Conservation (phyloP, 1,284 basidiomycete species). For the Erythrobasidium hasegawianum region DNA sequence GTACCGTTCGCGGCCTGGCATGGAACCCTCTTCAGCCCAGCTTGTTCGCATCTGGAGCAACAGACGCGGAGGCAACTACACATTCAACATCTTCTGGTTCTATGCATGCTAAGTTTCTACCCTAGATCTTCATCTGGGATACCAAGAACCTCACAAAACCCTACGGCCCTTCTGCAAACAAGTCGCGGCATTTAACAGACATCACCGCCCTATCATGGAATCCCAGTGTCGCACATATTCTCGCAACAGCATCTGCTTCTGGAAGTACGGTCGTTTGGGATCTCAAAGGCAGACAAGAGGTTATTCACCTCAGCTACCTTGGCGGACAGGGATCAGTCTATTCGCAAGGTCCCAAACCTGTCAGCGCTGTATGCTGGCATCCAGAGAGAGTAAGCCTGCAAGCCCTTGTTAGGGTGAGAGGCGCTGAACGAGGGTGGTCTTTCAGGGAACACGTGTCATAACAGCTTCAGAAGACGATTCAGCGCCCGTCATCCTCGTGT, state of each 20-base stretch:
- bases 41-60: constrained; percentile 83
- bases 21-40: constrained; percentile 90
- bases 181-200: constrained; percentile 88
- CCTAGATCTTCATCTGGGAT: constrained; percentile 57
- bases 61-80: constrained; percentile 74
- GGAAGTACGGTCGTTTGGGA: constrained; percentile 99
- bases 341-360: constrained; percentile 70
- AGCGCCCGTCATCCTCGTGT: constrained; percentile 94
- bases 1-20: constrained; percentile 86
- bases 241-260: constrained; percentile 88
- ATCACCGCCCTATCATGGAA: constrained; percentile 96
- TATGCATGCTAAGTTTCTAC: background rate
- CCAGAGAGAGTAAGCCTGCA: constrained; percentile 74
- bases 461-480: constrained; percentile 95
- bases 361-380: constrained; percentile 98
- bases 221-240: constrained; percentile 85
- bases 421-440: background rate
- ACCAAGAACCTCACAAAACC: constrained; percentile 55
- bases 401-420: background rate
- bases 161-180: constrained; percentile 60
- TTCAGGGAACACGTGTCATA: constrained; percentile 80
- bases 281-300: constrained; percentile 84
- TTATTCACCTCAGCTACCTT: constrained; percentile 79
- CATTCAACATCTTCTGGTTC: background rate
- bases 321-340: constrained; percentile 60